Evolutionary conservation across 129 eudicot genomes (phyloP), one percentile per base, ranked within the genome.

Genomic region (Tagetes erecta): DNA sequence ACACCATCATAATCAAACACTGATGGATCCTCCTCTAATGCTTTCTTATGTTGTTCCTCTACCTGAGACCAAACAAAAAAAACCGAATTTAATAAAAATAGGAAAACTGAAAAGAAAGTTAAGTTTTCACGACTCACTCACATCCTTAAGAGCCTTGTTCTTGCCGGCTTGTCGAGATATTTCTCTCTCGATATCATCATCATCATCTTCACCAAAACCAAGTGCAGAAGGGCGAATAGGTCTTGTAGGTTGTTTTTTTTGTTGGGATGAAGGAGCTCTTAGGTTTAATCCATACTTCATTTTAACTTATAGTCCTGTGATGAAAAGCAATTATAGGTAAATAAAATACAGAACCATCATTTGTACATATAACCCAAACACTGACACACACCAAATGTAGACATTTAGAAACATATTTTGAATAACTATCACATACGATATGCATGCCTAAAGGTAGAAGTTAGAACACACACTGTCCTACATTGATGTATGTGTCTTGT

Each of bases 41-140:
- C 93, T 76, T 94, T 90, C 82, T 90, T 90, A 77, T 94, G 96
- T 85, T 88, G 97, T 81, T 94, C 97, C 82, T 94, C 97, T 68
- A 88, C 77, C 98, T 94, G 37, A 47, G 35, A 55, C 31, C 0
- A 14, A 55, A 55, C 31, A 53, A 53, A 53, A 55, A 33, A 11
- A 3, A 27, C 40, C 27, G 20, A 60, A 62, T 0, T 37, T 9
- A 4, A 46, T 6, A 11, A 12, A 2, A 7, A 2, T 14, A 1
- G n/a, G 10, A 45, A 52, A 37, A 8, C 33, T 0, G 5, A 65
- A 37, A 47, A 64, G 2, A 49, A 71, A 5, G 8, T 35, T 12
- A 14, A 13, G 39, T 8, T 38, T 38, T n/a, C 30, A 12, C 46
- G 37, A 12, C 37, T 59, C 12, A 77, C 85, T 83, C 30, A 94